Evolutionary conservation across 2,329 filamentous ascomycete genomes (phyloP), one percentile per base, ranked within the genome.

Genomic region (Aspergillus transmontanensis): DNA sequence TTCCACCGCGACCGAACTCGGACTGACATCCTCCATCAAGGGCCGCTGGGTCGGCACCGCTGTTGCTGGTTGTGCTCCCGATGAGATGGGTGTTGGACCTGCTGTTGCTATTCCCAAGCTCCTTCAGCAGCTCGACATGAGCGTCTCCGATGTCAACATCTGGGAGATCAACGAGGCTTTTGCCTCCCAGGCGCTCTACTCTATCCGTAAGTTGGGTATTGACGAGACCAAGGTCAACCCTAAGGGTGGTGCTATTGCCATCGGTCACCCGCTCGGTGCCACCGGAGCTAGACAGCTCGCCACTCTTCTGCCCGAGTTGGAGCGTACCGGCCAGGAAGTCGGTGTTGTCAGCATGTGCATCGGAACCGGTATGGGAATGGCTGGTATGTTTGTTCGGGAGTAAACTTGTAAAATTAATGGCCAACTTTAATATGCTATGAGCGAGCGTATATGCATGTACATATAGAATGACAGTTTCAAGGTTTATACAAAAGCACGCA

Each of bases 81-180:
- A 96, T 73, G 93, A 97, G 84, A 97, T 98, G 94, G 94, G 94
- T 45, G 84, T 97, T 62, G 94, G 94, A 0, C 94, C 94, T 0
- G 92, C 93, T 0, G 74, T 96, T 32, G 94, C 92, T 0, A 94
- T 97, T 58, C 94, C 94, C 7, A 91, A 90, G 75, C 83, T 97
- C 23, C 83, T 97, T n/a, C 77, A 82, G 21, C 86, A 87, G 64
- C 86, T 90, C 1, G 92, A 89, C 0, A 76, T 97, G 16, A 74
- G 80, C 50, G 89, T 82, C 14, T 82, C 83, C 2, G 92, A 97
- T 62, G 87, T 98, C 0, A 86, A 89, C 41, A 82, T 95, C 11
- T 97, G 93, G 93, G 94, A 97, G 83, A 90, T 97, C 78, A 97
- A 97, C 78, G 94, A 97, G 85, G 87, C 87, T 16, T 89, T 89